Evolutionary conservation across 164 flowering plant species (phyloP).

Genomic region (Nymphaea thermarum): DNA sequence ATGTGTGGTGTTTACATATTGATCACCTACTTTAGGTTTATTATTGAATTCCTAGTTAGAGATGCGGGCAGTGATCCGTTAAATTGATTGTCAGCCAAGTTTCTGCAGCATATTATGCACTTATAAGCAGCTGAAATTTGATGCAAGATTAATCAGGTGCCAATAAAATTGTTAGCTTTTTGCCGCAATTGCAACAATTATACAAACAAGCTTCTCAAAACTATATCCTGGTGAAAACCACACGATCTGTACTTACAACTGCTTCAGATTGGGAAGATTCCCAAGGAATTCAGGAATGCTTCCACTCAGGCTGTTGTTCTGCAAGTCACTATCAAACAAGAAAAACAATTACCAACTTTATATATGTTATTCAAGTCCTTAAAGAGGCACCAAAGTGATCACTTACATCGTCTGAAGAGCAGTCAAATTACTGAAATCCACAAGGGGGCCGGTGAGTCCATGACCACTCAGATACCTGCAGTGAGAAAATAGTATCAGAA

Average conservation of each 20-base stretch:
- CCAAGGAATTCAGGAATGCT: constrained; percentile 21
- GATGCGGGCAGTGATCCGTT: constrained; percentile 17
- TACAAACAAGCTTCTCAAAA: not conserved
- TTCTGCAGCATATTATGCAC: constrained; percentile 8
- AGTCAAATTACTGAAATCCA: constrained; percentile 34
- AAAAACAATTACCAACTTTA: no score
- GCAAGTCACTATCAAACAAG: constrained; percentile 9
- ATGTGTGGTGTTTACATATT: no score
- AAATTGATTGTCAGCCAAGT: constrained; percentile 17
- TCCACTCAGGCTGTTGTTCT: constrained; percentile 25
- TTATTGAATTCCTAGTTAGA: constrained; percentile 8
- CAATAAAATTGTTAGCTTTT: no score
- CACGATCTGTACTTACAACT: constrained; percentile 18
- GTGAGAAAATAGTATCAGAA: not conserved
- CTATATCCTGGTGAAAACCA: no score
- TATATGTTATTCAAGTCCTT: no score
- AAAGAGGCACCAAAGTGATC: no score
- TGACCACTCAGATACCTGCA: constrained; percentile 21
- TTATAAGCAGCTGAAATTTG: not conserved
- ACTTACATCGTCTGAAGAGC: constrained; percentile 33
- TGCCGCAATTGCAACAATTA: not conserved
- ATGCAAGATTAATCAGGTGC: no score
- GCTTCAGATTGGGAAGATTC: constrained; percentile 10
- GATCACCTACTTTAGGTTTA: constrained; percentile 15
- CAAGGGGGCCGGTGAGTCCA: constrained; percentile 22